Evolutionary conservation across 345 rosid genomes (phyloP).

Genomic region (Camelina hispida): DNA sequence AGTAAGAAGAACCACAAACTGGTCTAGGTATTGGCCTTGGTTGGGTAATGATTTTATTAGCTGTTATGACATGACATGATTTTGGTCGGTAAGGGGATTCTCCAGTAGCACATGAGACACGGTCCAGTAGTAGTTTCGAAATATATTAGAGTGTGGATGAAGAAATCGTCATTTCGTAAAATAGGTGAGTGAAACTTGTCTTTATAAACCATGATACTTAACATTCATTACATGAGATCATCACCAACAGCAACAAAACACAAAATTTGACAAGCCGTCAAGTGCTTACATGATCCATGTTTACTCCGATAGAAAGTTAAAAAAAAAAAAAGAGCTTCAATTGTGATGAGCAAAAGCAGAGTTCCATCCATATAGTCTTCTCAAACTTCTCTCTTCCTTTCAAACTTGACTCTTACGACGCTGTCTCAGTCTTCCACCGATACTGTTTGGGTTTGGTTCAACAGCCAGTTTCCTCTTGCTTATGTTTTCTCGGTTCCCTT

Average conservation of each 20-base stretch:
- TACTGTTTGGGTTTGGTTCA: constrained; percentile 50
- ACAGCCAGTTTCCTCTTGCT: constrained; percentile 29
- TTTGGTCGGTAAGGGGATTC: no score
- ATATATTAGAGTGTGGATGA: no score
- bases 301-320: not conserved
- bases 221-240: constrained; percentile 17
- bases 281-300: constrained; percentile 26
- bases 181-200: no score
- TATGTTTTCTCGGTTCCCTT: constrained; percentile 1
- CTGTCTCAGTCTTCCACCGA: constrained; percentile 56
- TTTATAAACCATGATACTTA: not conserved
- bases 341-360: constrained; percentile 17
- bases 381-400: not conserved
- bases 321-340: not conserved
- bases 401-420: constrained; percentile 37
- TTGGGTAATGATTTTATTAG: constrained; percentile 46
- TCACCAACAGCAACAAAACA: constrained; percentile 6
- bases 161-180: no score
- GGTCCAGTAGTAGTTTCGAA: no score
- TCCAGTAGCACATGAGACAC: no score
- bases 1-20: constrained; percentile 44
- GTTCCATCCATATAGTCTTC: constrained; percentile 6
- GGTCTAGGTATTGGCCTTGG: constrained; percentile 86
- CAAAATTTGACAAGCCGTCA: constrained; percentile 19
- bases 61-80: constrained; percentile 7